These are phyloP conservation scores for Myxozyma mucilagina DNA, from an alignment of 805 yeast genomes.

Conservation along the genomic window DNA sequence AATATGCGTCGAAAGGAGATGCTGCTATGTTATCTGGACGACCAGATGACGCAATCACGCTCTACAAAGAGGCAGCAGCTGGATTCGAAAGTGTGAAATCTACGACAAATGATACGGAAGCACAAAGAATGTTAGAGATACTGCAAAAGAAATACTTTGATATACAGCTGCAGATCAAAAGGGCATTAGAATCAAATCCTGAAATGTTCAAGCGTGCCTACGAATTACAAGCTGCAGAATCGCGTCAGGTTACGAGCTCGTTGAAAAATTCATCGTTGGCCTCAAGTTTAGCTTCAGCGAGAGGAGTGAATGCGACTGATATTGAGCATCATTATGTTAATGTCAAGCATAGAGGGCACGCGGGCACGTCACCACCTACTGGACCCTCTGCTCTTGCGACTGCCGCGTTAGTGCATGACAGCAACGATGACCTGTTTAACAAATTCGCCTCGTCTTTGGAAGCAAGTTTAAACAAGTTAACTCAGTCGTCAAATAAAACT, in stretches of 20 bases:
- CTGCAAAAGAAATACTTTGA: conserved; percentile 16
- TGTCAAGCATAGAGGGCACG: conserved; percentile 8
- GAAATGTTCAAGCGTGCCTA: conserved; percentile 10
- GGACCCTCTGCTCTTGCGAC: conserved; percentile 4
- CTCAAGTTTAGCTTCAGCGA: conserved; percentile 35
- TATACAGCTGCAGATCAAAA: conserved; percentile 22
- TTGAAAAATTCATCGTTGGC: conserved; percentile 6
- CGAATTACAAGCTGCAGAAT: background rate
- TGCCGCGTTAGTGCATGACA: conserved; percentile 1
- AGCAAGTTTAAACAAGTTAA: conserved; percentile 23
- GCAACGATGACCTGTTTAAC: conserved; percentile 34
- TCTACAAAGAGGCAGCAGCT: conserved; percentile 27
- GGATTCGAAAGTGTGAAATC: conserved; percentile 19
- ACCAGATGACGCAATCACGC: conserved; percentile 27
- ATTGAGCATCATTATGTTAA: conserved; percentile 18
- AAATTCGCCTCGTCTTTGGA: conserved; percentile 33
- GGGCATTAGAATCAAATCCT: conserved; percentile 16
- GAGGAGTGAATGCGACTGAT: conserved; percentile 32
- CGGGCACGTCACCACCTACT: background rate
- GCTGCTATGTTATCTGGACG: conserved; percentile 29
- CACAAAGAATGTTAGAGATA: conserved; percentile 19
- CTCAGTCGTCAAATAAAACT: conserved; percentile 25
- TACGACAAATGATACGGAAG: conserved; percentile 28
- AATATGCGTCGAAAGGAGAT: conserved; percentile 29
- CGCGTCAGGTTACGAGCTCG: background rate